Evolutionary conservation across 2,329 filamentous ascomycete genomes (phyloP).

Genomic region (Kalmusia sp.): DNA sequence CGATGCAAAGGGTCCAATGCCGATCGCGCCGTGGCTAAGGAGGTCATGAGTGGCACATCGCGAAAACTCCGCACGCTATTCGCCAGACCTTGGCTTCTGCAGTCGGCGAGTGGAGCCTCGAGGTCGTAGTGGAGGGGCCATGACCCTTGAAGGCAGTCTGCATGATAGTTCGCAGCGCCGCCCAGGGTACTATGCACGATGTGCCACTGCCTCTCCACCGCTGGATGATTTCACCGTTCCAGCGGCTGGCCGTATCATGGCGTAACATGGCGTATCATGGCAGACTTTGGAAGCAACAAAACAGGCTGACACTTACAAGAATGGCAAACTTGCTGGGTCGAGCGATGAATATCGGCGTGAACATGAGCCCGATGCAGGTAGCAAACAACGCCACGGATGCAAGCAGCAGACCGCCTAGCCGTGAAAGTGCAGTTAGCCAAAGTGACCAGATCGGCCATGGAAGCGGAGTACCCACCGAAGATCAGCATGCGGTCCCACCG

Average conservation of each 20-base stretch:
- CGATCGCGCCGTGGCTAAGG: conserved; percentile 46
- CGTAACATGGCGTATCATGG: too few species aligned
- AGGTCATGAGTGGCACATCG: conserved; percentile 40
- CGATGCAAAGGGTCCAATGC: conserved; percentile 41
- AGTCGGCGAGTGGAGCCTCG: conserved; percentile 20
- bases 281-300: conserved; percentile 21
- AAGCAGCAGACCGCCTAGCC: conserved; percentile 86
- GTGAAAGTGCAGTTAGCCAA: conserved; percentile 16
- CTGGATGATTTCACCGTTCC: conserved; percentile 20
- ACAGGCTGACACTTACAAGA: conserved; percentile 72
- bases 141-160: conserved; percentile 19
- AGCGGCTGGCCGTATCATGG: conserved; percentile 24
- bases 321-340: conserved; percentile 94
- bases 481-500: conserved; percentile 95
- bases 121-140: conserved; percentile 13
- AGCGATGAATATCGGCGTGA: conserved; percentile 71
- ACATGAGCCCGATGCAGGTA: conserved; percentile 89
- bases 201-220: conserved; percentile 35
- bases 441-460: background rate
- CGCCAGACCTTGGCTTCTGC: conserved; percentile 20
- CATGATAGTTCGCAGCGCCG: conserved; percentile 41
- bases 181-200: conserved; percentile 30
- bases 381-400: conserved; percentile 91
- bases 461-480: conserved; percentile 63
- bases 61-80: conserved; percentile 21